Conservation (phyloP, 352 stramenopile species). For the Globisporangium abappressorium region DNA sequence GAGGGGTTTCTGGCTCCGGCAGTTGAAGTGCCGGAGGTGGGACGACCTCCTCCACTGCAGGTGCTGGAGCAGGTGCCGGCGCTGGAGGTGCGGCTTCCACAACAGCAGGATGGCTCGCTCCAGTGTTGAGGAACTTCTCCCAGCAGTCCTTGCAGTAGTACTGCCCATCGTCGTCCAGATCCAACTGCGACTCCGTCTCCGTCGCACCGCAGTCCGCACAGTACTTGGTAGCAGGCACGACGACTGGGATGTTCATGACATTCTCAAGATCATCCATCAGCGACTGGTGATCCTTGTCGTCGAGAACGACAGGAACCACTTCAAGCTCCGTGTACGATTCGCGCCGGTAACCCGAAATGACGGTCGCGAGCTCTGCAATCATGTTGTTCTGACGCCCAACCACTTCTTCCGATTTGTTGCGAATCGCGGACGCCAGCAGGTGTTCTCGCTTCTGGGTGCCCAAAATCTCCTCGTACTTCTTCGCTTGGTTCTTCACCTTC, state of each 20-base stretch:
- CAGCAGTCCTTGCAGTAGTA: constrained; percentile 89
- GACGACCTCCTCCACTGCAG: constrained; percentile 17
- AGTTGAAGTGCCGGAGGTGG: constrained; percentile 17
- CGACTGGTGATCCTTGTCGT: constrained; percentile 60
- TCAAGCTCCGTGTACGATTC: constrained; percentile 75
- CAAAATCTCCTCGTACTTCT: constrained; percentile 84
- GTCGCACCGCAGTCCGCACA: constrained; percentile 77
- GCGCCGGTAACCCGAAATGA: constrained; percentile 73
- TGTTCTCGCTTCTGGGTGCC: constrained; percentile 66
- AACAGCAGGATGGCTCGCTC: constrained; percentile 17
- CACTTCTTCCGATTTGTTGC: constrained; percentile 72
- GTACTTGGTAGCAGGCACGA: constrained; percentile 71
- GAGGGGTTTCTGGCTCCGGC: constrained; percentile 25
- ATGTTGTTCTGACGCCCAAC: constrained; percentile 81
- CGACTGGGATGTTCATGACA: constrained; percentile 80
- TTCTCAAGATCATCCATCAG: constrained; percentile 76
- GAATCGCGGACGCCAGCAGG: constrained; percentile 65
- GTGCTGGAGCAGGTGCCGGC: not conserved
- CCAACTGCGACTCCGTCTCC: constrained; percentile 72
- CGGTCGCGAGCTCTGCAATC: constrained; percentile 66
- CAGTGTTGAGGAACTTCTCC: constrained; percentile 76
- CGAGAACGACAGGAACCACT: constrained; percentile 51
- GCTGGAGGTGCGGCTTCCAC: constrained; percentile 7
- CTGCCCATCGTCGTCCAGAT: constrained; percentile 79
- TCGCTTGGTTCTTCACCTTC: constrained; percentile 80